A percentile compares a stretch with the other conserved stretches of the same genome.
Evolutionary conservation across 139 green algal genomes (phyloP).

Genomic region (Asterochloris erici): DNA sequence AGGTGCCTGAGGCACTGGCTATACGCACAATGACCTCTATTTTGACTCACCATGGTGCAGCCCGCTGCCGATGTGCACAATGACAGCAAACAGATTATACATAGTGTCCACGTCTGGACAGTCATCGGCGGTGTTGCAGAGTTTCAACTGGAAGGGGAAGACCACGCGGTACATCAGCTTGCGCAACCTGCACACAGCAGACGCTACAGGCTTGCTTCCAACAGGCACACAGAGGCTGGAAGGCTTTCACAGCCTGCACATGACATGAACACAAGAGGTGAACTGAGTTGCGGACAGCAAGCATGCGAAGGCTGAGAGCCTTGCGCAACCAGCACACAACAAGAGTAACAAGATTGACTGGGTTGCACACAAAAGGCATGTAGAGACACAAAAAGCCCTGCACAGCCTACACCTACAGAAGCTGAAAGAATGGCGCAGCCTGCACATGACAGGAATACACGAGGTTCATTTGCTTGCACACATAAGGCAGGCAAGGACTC

Average conservation of each 20-base stretch:
- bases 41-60: constrained; percentile 80
- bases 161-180: constrained; percentile 97
- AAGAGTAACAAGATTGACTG: neutral
- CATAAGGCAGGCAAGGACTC: no score
- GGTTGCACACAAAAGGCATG: constrained; percentile 17
- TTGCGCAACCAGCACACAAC: neutral
- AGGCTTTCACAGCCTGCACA: neutral
- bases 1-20: neutral
- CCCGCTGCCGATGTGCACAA: constrained; percentile 94
- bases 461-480: no score
- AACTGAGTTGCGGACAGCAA: constrained; percentile 25
- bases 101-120: constrained; percentile 48
- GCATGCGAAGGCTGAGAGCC: neutral
- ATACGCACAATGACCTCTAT: neutral
- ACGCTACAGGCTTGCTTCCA: neutral
- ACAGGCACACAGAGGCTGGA: neutral
- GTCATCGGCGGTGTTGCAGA: constrained; percentile 79
- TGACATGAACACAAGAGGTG: neutral
- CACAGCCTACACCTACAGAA: no score
- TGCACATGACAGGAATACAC: no score
- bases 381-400: neutral
- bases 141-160: constrained; percentile 95
- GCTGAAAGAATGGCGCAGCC: no score
- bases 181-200: constrained; percentile 46
- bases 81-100: constrained; percentile 89